Percentiles rank a stretch among this genome's conserved stretches.
phyloP scores from a whole-genome alignment of 768 basidiomycete species.

The Trametes maxima region DNA sequence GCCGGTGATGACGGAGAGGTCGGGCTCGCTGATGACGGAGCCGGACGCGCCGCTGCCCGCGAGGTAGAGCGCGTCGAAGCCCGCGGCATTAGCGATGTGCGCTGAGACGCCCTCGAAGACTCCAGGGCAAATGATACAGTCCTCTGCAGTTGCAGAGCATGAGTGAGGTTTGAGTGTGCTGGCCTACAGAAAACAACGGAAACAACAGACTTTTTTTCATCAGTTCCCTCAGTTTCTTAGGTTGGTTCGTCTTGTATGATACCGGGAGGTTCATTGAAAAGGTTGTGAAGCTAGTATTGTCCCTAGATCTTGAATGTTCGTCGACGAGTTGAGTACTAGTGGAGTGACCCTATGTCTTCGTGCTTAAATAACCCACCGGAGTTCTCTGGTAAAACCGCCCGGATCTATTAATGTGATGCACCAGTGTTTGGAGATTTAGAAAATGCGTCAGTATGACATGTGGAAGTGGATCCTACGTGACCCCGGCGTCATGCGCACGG shows the following conservation, averaged over 20 bases:
- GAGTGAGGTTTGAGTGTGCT: not conserved
- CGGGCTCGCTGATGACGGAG: constrained; percentile 30
- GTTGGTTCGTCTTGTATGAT: constrained; percentile 24
- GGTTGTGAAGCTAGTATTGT: not conserved
- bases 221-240: constrained; percentile 26
- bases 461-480: too few species aligned
- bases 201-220: constrained; percentile 23
- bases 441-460: constrained; percentile 14
- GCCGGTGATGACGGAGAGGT: constrained; percentile 31
- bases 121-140: constrained; percentile 29
- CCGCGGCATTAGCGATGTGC: constrained; percentile 28
- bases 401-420: not conserved
- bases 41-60: constrained; percentile 30
- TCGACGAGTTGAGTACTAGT: not conserved
- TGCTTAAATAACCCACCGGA: not conserved
- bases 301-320: not conserved
- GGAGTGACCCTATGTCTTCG: not conserved
- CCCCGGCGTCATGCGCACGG: too few species aligned
- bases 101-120: constrained; percentile 33
- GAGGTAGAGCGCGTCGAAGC: constrained; percentile 32
- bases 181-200: not conserved
- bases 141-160: constrained; percentile 13
- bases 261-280: constrained; percentile 14
- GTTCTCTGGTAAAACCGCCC: not conserved
- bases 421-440: not conserved